Percentiles rank a stretch among this genome's conserved stretches.
These are phyloP conservation scores for Chlamydomonas schloesseri DNA, from an alignment of 139 green algal genomes.

Conservation along the genomic window DNA sequence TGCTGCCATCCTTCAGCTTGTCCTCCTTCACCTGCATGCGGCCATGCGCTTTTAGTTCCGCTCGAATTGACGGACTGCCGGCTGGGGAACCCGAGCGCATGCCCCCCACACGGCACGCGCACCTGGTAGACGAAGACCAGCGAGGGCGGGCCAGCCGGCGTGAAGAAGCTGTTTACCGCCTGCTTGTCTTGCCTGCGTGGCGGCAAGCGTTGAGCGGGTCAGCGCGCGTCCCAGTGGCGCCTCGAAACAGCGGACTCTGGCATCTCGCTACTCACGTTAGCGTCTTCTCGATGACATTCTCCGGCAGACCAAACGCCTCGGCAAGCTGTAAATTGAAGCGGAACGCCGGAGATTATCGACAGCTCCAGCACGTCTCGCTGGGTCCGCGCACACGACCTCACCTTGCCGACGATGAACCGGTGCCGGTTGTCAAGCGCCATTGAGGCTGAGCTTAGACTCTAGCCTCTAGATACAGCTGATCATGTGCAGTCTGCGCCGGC, in stretches of 20 bases:
- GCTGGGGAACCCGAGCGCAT: too few species aligned
- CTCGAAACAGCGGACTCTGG: too few species aligned
- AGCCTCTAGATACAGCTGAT: not conserved
- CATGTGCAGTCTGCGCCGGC: not conserved
- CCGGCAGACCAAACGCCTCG: conserved; percentile 60
- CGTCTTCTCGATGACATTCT: conserved; percentile 66
- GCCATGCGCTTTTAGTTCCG: not conserved
- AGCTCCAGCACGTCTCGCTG: too few species aligned
- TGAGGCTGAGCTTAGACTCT: not conserved
- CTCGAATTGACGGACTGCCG: too few species aligned
- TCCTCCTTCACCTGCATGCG: conserved; percentile 63
- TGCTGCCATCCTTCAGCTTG: conserved; percentile 59
- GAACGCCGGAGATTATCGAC: not conserved
- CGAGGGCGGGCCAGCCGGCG: conserved; percentile 57
- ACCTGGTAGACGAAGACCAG: conserved; percentile 78
- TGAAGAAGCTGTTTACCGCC: conserved; percentile 74
- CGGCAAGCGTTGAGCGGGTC: not conserved
- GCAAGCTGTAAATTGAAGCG: conserved; percentile 47
- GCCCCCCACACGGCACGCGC: not conserved
- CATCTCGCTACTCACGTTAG: conserved; percentile 54
- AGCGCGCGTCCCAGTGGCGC: not conserved
- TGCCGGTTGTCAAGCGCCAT: conserved; percentile 68
- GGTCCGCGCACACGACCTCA: not conserved
- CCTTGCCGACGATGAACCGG: conserved; percentile 64
- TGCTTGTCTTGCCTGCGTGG: conserved; percentile 65